Percentiles rank a stretch among this genome's conserved stretches.
phyloP scores from a whole-genome alignment of 257 asterid species.

The Thymus quinquecostatus region DNA sequence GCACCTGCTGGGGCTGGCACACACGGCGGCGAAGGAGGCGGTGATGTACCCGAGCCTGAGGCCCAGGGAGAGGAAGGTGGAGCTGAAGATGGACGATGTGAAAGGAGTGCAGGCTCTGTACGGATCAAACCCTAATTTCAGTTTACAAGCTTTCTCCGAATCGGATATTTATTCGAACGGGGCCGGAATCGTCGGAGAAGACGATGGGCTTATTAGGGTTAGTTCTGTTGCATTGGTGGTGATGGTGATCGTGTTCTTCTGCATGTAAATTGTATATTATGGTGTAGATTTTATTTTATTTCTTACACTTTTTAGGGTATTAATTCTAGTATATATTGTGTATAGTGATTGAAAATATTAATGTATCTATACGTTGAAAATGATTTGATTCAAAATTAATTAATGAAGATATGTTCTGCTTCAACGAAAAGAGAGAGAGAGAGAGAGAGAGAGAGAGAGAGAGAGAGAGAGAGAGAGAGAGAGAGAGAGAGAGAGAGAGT shows the following conservation, averaged over 20 bases:
- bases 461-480: too few species aligned
- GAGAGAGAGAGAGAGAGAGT: too few species aligned
- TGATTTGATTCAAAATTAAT: too few species aligned
- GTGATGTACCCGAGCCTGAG: conserved; percentile 87
- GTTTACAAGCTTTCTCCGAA: conserved; percentile 47
- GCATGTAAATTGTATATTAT: conserved; percentile 26
- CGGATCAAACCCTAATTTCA: conserved; percentile 79
- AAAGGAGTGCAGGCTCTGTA: conserved; percentile 72
- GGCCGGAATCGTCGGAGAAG: conserved; percentile 18
- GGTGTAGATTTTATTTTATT: too few species aligned
- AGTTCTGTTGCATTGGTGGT: conserved; percentile 1
- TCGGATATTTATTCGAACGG: conserved; percentile 51
- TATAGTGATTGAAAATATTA: too few species aligned
- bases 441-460: too few species aligned
- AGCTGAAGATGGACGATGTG: conserved; percentile 68
- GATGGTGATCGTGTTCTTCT: conserved; percentile 31
- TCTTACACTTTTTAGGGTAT: too few species aligned
- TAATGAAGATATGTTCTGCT: too few species aligned
- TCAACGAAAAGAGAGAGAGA: too few species aligned
- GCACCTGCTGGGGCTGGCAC: conserved; percentile 76
- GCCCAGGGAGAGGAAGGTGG: conserved; percentile 63
- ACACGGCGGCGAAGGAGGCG: conserved; percentile 58
- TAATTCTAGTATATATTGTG: too few species aligned
- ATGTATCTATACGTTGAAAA: too few species aligned
- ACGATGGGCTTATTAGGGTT: conserved; percentile 15